These are phyloP conservation scores for Fusarium buxicola DNA, from an alignment of 2,329 filamentous ascomycete species.

Conservation along the genomic window DNA sequence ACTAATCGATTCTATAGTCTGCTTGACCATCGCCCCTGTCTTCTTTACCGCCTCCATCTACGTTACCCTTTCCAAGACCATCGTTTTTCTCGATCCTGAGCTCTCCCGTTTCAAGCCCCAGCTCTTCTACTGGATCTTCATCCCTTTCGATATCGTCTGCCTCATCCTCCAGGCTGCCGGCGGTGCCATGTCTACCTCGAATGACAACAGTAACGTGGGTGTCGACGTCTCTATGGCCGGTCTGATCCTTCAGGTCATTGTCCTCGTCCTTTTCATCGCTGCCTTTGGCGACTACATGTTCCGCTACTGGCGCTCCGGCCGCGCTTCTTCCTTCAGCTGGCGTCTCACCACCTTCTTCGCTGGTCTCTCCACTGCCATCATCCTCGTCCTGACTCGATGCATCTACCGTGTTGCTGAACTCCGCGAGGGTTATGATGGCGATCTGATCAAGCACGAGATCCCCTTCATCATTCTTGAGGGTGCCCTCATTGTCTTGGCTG, in stretches of 20 bases:
- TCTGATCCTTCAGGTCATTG: constrained; percentile 68
- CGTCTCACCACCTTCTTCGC: constrained; percentile 59
- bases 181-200: constrained; percentile 61
- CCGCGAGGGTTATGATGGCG: constrained; percentile 69
- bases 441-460: constrained; percentile 63
- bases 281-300: constrained; percentile 63
- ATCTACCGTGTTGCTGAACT: constrained; percentile 75
- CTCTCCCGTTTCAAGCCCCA: constrained; percentile 58
- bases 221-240: constrained; percentile 60
- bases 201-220: constrained; percentile 50
- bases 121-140: constrained; percentile 62
- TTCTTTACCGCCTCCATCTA: constrained; percentile 73
- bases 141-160: constrained; percentile 67
- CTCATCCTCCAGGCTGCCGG: constrained; percentile 68
- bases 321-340: constrained; percentile 41
- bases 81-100: constrained; percentile 54
- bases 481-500: constrained; percentile 53
- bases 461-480: constrained; percentile 67
- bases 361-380: constrained; percentile 64
- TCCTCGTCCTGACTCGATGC: constrained; percentile 71
- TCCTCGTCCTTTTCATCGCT: constrained; percentile 63
- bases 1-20: constrained; percentile 52
- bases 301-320: constrained; percentile 53
- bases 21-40: constrained; percentile 63
- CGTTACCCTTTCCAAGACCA: constrained; percentile 64